Base-by-base conservation (phyloP, 345 rosid genomes). In the Aurinia saxatilis region DNA sequence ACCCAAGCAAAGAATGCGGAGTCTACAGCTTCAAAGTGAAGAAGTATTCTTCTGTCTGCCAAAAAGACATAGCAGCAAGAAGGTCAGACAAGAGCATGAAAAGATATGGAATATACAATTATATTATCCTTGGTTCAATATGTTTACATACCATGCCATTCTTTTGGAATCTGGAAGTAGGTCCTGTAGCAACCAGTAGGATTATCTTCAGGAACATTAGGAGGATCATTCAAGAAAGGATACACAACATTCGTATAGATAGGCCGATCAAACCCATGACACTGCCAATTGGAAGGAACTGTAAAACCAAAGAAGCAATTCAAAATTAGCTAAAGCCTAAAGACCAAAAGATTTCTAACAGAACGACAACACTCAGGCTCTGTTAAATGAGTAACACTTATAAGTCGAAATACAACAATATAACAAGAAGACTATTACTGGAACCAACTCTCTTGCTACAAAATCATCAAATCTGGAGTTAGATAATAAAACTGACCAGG, bases 251-350 rank as follows among this genome's bases (percentile, higher is more conserved):
- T 93, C 8, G 97, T 90, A 72, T 85, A 93, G 61, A 90, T 87
- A 44, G 99, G 99, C 44, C 77, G 78, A 74, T 93, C 99, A 79
- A 80, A 93, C 62, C 97, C 99, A 82, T 93, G 96, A 82, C 83
- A 68, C 80, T 93, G 90, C 99, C 99, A 93, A 58, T 90, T 93
- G 41, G 99, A 93, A 78, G 99, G 99, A 77, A 93, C 97, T 93
- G 89, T 29, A 66, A 74, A 76, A 75, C 60, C 57, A 42, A 72
- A 34, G 9, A 59, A 68, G 31, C 42, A 17, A 30, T 30, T 34
- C 60, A 59, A 73, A 38, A 45, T 56, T 58, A 41, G 56, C 47
- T n/a, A n/a, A 8, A 78, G 54, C n/a, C n/a, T n/a, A n/a, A n/a
- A 53, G 10, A 48, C 19, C 23, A 63, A 45, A 42, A 3, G 15